phyloP scores from a whole-genome alignment of 164 flowering plant genomes.

The Magnolia kwangsiensis region DNA sequence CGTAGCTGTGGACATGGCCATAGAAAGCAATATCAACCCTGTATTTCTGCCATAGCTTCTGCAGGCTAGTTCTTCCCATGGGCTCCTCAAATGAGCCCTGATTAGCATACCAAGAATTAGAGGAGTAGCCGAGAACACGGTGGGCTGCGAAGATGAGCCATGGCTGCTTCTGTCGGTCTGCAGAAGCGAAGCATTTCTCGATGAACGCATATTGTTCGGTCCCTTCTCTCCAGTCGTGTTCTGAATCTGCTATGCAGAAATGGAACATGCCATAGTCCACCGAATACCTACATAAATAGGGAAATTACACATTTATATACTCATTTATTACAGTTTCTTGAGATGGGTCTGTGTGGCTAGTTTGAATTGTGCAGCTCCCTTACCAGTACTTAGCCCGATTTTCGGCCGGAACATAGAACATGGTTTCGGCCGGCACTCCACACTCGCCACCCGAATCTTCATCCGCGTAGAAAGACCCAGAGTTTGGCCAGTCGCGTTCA shows the following conservation, averaged over 20 bases:
- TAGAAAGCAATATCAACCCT: constrained; percentile 81
- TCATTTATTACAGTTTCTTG: no score
- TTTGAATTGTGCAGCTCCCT: constrained; percentile 1
- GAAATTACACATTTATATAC: background rate
- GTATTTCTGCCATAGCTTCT: constrained; percentile 83
- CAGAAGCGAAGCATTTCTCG: constrained; percentile 73
- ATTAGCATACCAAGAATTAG: constrained; percentile 40
- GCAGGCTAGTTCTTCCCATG: constrained; percentile 74
- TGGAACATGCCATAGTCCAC: constrained; percentile 86
- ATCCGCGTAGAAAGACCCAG: constrained; percentile 71
- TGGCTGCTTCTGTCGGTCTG: constrained; percentile 72
- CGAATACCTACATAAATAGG: constrained; percentile 50
- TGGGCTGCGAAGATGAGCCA: constrained; percentile 84
- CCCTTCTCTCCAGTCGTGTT: constrained; percentile 90
- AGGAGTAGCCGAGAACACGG: constrained; percentile 81
- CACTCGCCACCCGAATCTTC: constrained; percentile 89
- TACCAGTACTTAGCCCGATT: constrained; percentile 91
- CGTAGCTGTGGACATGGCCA: constrained; percentile 91
- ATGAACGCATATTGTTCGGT: constrained; percentile 74
- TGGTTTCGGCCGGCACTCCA: constrained; percentile 79
- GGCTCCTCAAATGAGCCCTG: constrained; percentile 80
- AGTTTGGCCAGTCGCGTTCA: constrained; percentile 83
- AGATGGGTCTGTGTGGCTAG: no score
- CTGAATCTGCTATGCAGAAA: constrained; percentile 80
- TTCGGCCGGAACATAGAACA: constrained; percentile 82